A percentile compares a stretch with the other conserved stretches of the same genome.
Conservation (phyloP, 2,329 filamentous ascomycete genomes). For the Periglandula ipomoeae region DNA sequence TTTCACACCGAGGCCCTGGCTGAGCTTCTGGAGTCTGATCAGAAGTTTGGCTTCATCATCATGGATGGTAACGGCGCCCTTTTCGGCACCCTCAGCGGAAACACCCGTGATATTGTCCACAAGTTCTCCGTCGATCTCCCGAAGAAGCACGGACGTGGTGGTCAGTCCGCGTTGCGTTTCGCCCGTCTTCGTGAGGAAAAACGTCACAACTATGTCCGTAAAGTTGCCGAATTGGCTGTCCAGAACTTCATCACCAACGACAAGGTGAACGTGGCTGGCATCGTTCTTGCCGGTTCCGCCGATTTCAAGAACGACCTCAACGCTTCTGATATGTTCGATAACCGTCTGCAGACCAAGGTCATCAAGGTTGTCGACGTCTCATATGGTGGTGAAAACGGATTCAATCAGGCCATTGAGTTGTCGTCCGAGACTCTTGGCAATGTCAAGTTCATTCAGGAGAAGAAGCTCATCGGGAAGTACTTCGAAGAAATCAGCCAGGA, state of each 20-base stretch:
- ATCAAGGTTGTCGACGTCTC: constrained; percentile 99
- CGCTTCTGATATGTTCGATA: constrained; percentile 93
- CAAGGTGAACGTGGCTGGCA: constrained; percentile 93
- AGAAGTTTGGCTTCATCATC: constrained; percentile 99
- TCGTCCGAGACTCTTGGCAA: constrained; percentile 93
- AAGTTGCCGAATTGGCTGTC: constrained; percentile 93
- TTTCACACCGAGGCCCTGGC: constrained; percentile 97
- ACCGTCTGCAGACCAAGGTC: constrained; percentile 83
- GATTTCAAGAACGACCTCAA: constrained; percentile 99
- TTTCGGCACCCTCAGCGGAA: constrained; percentile 93
- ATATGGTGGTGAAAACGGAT: constrained; percentile 97
- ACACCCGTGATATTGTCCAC: constrained; percentile 92
- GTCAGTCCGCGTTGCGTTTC: constrained; percentile 98
- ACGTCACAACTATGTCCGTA: constrained; percentile 99
- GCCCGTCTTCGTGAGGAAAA: constrained; percentile 99
- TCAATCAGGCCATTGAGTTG: constrained; percentile 98
- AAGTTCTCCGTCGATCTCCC: constrained; percentile 98
- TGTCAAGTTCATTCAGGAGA: constrained; percentile 99
- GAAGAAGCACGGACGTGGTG: constrained; percentile 99
- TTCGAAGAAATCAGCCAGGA: constrained; percentile 99
- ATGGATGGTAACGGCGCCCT: constrained; percentile 99
- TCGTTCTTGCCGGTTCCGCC: constrained; percentile 92
- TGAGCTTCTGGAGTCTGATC: constrained; percentile 94
- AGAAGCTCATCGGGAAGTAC: constrained; percentile 98
- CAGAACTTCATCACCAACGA: constrained; percentile 98